Conservation (phyloP, 805 yeast species). For the Cephaloascus fragrans region DNA sequence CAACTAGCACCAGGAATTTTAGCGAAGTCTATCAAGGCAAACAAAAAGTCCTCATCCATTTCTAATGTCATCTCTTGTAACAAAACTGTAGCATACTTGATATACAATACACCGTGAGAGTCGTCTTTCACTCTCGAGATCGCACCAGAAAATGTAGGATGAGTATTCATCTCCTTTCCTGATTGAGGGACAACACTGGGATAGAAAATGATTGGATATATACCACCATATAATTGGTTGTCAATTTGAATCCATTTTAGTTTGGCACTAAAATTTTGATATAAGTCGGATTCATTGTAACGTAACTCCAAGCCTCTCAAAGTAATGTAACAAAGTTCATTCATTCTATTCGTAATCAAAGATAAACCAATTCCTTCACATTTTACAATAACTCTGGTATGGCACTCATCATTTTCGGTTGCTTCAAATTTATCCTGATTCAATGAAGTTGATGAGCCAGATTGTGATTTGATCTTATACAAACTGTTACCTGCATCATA, state of each 20-base stretch:
- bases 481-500: constrained; percentile 72
- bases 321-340: constrained; percentile 80
- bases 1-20: constrained; percentile 79
- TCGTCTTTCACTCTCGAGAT: constrained; percentile 80
- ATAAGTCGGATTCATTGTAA: constrained; percentile 75
- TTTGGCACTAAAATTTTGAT: constrained; percentile 71
- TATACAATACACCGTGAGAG: constrained; percentile 79
- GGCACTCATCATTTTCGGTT: constrained; percentile 40
- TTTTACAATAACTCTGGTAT: constrained; percentile 44
- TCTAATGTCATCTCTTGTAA: constrained; percentile 89
- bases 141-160: constrained; percentile 86
- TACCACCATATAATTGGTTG: constrained; percentile 81
- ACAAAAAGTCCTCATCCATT: constrained; percentile 86
- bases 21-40: constrained; percentile 70
- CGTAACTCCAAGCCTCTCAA: constrained; percentile 72
- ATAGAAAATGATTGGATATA: constrained; percentile 78
- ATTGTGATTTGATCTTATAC: constrained; percentile 43
- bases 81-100: constrained; percentile 84
- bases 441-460: constrained; percentile 19
- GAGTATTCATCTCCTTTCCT: constrained; percentile 71
- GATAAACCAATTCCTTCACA: constrained; percentile 88
- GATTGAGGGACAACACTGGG: constrained; percentile 88
- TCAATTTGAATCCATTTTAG: constrained; percentile 94
- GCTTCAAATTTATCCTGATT: constrained; percentile 45
- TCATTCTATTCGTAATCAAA: constrained; percentile 55